Evolutionary conservation across 2,329 filamentous ascomycete species (phyloP).

Genomic region (Cladorrhinum sp.): DNA sequence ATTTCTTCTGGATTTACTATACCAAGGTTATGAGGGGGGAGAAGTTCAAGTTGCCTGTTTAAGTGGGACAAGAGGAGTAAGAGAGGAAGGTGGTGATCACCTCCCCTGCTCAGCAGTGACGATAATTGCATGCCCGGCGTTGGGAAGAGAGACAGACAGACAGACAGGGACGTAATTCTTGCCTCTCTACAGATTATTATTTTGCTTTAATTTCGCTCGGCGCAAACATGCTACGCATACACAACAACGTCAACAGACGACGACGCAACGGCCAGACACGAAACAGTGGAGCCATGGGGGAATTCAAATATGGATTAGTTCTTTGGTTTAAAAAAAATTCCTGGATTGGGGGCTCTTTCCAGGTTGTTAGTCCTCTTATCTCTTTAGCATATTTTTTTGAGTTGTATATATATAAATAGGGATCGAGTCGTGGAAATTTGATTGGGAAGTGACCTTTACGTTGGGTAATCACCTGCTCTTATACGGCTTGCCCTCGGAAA

Average conservation of each 20-base stretch:
- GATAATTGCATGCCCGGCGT: not conserved
- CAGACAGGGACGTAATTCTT: not conserved
- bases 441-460: too few relatives aligned
- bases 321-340: not conserved
- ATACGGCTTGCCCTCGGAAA: too few relatives aligned
- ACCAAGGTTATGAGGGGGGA: slow-evolving; percentile 89
- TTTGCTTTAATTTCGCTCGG: not conserved
- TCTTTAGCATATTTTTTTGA: too few relatives aligned
- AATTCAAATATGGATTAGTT: not conserved
- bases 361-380: too few relatives aligned
- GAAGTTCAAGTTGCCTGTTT: slow-evolving; percentile 84
- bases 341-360: too few relatives aligned
- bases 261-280: not conserved
- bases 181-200: not conserved
- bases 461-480: too few relatives aligned
- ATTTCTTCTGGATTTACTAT: slow-evolving; percentile 99
- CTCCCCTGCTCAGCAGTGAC: too few relatives aligned
- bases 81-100: not conserved
- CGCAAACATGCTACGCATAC: not conserved
- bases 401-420: too few relatives aligned
- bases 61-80: slow-evolving; percentile 31
- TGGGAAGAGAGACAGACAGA: not conserved
- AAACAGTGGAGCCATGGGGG: not conserved
- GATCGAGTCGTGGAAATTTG: too few relatives aligned
- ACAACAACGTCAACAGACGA: not conserved